A percentile compares a stretch with the other conserved stretches of the same genome.
Conservation (phyloP, 2,329 filamentous ascomycete genomes). For the Albifimbria verrucaria region DNA sequence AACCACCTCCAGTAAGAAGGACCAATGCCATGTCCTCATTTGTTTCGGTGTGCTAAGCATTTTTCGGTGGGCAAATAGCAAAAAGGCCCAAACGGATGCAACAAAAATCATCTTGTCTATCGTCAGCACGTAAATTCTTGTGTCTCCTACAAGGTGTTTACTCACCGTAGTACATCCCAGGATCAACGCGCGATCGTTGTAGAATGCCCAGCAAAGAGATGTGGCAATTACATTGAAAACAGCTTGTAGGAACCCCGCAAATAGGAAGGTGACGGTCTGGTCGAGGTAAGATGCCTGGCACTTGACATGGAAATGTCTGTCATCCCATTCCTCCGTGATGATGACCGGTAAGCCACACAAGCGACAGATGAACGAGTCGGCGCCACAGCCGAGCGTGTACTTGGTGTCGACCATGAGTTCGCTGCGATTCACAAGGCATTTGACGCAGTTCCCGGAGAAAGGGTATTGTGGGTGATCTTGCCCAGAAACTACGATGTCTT, state of each 20-base stretch:
- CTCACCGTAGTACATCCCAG: slow-evolving; percentile 33
- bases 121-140: not conserved
- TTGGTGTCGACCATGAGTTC: slow-evolving; percentile 34
- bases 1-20: slow-evolving; percentile 29
- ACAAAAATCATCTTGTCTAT: slow-evolving; percentile 32
- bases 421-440: slow-evolving; percentile 30
- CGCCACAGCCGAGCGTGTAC: slow-evolving; percentile 32
- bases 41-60: slow-evolving; percentile 17
- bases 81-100: slow-evolving; percentile 30
- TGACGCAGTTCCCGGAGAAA: slow-evolving; percentile 36
- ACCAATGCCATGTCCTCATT: slow-evolving; percentile 36
- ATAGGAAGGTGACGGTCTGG: slow-evolving; percentile 33
- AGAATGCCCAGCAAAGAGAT: slow-evolving; percentile 36
- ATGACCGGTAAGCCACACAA: slow-evolving; percentile 41
- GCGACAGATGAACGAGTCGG: slow-evolving; percentile 36
- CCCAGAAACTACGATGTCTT: slow-evolving; percentile 28
- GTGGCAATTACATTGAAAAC: slow-evolving; percentile 30
- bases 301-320: slow-evolving; percentile 35
- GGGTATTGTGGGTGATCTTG: slow-evolving; percentile 28
- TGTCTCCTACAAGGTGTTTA: not conserved
- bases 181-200: slow-evolving; percentile 23
- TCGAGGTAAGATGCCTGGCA: slow-evolving; percentile 37
- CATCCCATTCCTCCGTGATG: slow-evolving; percentile 23
- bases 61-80: slow-evolving; percentile 27
- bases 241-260: slow-evolving; percentile 35